Conservation (phyloP, 2,329 filamentous ascomycete genomes). For the Hymenoscyphus repandus region DNA sequence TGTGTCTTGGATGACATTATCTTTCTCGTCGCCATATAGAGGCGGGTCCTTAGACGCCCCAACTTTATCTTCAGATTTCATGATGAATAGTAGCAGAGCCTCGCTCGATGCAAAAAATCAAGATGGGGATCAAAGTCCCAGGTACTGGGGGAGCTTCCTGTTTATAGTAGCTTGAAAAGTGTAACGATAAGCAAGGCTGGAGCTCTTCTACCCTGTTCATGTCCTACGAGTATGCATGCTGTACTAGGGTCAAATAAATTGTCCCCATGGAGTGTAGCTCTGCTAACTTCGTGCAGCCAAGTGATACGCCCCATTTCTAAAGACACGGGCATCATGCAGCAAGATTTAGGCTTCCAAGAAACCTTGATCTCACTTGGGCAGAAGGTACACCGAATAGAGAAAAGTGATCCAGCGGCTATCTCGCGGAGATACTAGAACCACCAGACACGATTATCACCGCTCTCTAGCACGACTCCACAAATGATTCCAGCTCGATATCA, state of each 20-base stretch:
- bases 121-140: not conserved
- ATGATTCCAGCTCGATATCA: too few species aligned
- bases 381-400: too few species aligned
- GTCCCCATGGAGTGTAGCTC: too few species aligned
- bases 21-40: slow-evolving; percentile 8
- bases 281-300: too few species aligned
- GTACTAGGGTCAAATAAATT: not conserved
- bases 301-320: too few species aligned
- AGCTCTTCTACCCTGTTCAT: not conserved
- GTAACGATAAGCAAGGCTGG: not conserved
- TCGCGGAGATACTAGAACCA: too few species aligned
- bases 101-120: not conserved
- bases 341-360: too few species aligned
- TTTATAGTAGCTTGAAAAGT: not conserved
- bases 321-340: too few species aligned
- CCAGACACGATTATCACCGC: too few species aligned
- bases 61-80: slow-evolving; percentile 9
- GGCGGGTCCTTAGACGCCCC: slow-evolving; percentile 8
- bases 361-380: too few species aligned
- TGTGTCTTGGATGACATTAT: slow-evolving; percentile 3
- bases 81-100: slow-evolving; percentile 3
- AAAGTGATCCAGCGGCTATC: too few species aligned
- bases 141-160: not conserved
- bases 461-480: too few species aligned
- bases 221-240: not conserved